These are phyloP conservation scores for Dothidotthia symphoricarpi DNA, from an alignment of 2,329 filamentous ascomycete species.

Conservation along the genomic window DNA sequence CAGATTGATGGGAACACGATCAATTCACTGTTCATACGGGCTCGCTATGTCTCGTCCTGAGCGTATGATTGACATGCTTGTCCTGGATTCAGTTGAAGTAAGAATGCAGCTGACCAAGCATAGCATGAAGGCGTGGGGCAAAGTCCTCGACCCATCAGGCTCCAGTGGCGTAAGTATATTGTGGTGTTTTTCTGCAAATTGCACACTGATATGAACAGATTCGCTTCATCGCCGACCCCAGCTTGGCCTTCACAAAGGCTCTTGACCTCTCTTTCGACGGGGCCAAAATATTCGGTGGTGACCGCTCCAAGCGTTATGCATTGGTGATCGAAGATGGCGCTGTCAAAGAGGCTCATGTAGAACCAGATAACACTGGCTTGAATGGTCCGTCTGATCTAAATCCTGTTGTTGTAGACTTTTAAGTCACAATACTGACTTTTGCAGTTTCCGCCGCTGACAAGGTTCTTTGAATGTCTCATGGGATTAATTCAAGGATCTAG, in stretches of 20 bases:
- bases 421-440: constrained; percentile 1
- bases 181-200: neutral
- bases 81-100: neutral
- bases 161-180: constrained; percentile 69
- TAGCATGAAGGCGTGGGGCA: constrained; percentile 88
- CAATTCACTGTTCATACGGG: constrained; percentile 9
- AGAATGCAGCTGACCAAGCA: constrained; percentile 12
- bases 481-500: no score
- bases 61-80: neutral
- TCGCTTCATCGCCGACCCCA: constrained; percentile 83
- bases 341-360: constrained; percentile 76
- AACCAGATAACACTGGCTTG: constrained; percentile 84
- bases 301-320: constrained; percentile 84
- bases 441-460: constrained; percentile 37
- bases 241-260: constrained; percentile 75
- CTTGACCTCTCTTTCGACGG: constrained; percentile 82
- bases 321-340: constrained; percentile 80
- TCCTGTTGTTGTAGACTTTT: constrained; percentile 1
- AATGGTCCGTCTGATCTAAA: constrained; percentile 57
- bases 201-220: constrained; percentile 55
- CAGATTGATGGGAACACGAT: constrained; percentile 13
- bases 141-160: constrained; percentile 70
- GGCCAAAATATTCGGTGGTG: constrained; percentile 73
- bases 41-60: constrained; percentile 3
- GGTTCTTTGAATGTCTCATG: constrained; percentile 17